Percentiles rank a stretch among this genome's conserved stretches.
phyloP scores from a whole-genome alignment of 345 rosid species.

The Leavenworthia alabamica region DNA sequence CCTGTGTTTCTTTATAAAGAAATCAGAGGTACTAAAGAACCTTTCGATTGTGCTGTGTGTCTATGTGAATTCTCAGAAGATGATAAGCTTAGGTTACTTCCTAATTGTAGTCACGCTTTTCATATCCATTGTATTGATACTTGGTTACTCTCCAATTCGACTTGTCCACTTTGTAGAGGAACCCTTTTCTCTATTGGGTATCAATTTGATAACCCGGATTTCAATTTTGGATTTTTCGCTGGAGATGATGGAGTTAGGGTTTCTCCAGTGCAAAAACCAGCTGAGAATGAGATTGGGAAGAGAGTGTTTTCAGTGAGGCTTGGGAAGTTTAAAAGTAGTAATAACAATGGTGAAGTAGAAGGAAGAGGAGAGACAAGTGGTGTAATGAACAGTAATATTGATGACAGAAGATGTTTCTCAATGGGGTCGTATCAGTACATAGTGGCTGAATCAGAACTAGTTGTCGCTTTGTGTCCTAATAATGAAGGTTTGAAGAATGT shows the following conservation, averaged over 20 bases:
- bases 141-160: constrained; percentile 84
- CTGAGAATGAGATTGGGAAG: constrained; percentile 54
- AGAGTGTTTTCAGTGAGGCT: constrained; percentile 80
- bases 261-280: constrained; percentile 38
- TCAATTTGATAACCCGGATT: constrained; percentile 51
- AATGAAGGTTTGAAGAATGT: constrained; percentile 30
- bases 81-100: constrained; percentile 76
- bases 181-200: constrained; percentile 46
- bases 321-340: constrained; percentile 62
- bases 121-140: constrained; percentile 87
- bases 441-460: constrained; percentile 63
- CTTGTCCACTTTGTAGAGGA: constrained; percentile 91
- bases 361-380: constrained; percentile 59
- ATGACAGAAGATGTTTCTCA: constrained; percentile 51
- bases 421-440: constrained; percentile 62
- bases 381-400: constrained; percentile 50
- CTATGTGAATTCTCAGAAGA: constrained; percentile 69
- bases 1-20: constrained; percentile 72
- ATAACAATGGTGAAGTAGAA: constrained; percentile 29
- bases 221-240: constrained; percentile 43
- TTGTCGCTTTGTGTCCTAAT: constrained; percentile 45
- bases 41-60: constrained; percentile 88
- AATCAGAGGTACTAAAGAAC: constrained; percentile 65
- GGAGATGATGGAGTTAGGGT: constrained; percentile 44
- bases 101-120: constrained; percentile 81